phyloP scores from a whole-genome alignment of 2,329 filamentous ascomycete genomes.

The Dothidotthia symphoricarpi region DNA sequence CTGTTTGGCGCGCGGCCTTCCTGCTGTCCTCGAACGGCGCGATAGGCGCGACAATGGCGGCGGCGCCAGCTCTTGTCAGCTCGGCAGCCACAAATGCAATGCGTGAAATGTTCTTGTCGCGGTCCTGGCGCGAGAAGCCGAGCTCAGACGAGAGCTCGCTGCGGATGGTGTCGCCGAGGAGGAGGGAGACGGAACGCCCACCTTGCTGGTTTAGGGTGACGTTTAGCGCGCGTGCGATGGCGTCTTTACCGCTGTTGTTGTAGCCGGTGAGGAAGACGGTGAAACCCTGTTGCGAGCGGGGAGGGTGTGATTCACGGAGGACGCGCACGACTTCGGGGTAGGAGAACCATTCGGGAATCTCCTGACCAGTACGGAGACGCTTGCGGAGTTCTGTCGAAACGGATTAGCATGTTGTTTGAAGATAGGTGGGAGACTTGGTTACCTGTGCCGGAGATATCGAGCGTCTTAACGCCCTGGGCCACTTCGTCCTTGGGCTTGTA shows the following conservation, averaged over 20 bases:
- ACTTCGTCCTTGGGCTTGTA: constrained; percentile 94
- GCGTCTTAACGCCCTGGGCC: constrained; percentile 73
- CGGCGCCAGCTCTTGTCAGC: constrained; percentile 86
- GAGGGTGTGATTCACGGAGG: constrained; percentile 91
- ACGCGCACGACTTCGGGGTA: constrained; percentile 98
- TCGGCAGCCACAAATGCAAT: constrained; percentile 96
- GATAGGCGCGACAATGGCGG: constrained; percentile 94
- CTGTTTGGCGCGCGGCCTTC: constrained; percentile 73
- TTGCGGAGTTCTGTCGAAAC: constrained; percentile 91
- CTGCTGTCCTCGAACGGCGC: constrained; percentile 84
- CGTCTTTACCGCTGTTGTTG: constrained; percentile 95
- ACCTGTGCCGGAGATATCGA: constrained; percentile 56
- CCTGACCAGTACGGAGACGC: constrained; percentile 84
- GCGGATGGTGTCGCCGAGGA: constrained; percentile 93
- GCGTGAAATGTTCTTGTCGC: constrained; percentile 89
- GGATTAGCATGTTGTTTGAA: too few species aligned
- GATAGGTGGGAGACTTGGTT: too few species aligned
- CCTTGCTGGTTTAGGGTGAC: constrained; percentile 98
- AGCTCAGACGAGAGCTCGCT: constrained; percentile 91
- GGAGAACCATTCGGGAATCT: constrained; percentile 99
- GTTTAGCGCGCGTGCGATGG: constrained; percentile 91
- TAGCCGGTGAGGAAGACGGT: constrained; percentile 97
- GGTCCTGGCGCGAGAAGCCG: constrained; percentile 90
- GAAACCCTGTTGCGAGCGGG: constrained; percentile 89
- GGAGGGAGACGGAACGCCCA: constrained; percentile 87